Evolutionary conservation across 2,329 filamentous ascomycete genomes (phyloP).

Genomic region (Penicillium sp.): DNA sequence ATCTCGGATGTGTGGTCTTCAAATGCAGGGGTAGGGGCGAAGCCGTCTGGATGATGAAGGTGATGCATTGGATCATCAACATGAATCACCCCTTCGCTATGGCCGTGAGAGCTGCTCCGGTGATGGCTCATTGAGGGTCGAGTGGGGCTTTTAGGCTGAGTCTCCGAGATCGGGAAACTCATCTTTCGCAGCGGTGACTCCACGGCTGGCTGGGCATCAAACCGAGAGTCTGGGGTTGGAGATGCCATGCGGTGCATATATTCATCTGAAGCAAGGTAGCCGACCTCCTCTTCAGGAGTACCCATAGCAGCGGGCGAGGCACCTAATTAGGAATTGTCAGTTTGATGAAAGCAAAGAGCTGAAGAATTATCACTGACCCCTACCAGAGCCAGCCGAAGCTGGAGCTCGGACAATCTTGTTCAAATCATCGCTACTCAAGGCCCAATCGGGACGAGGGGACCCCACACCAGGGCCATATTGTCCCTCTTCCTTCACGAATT

Average conservation of each 20-base stretch:
- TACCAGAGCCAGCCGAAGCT: slow-evolving; percentile 49
- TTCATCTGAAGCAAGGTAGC: slow-evolving; percentile 82
- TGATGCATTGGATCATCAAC: slow-evolving; percentile 64
- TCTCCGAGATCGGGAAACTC: slow-evolving; percentile 51
- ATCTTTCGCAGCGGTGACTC: slow-evolving; percentile 55
- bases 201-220: slow-evolving; percentile 44
- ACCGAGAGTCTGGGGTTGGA: slow-evolving; percentile 50
- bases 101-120: slow-evolving; percentile 14
- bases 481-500: slow-evolving; percentile 69
- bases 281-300: slow-evolving; percentile 87
- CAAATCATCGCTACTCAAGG: slow-evolving; percentile 83
- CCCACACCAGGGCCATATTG: slow-evolving; percentile 60
- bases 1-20: slow-evolving; percentile 49
- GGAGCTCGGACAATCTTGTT: slow-evolving; percentile 84
- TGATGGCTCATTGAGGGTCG: slow-evolving; percentile 9
- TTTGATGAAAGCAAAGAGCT: background rate
- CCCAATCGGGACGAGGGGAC: slow-evolving; percentile 68
- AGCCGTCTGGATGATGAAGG: slow-evolving; percentile 48
- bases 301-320: slow-evolving; percentile 62
- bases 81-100: slow-evolving; percentile 60
- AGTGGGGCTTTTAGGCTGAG: slow-evolving; percentile 29
- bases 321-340: slow-evolving; percentile 38
- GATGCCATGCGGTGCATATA: slow-evolving; percentile 74
- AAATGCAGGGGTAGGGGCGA: slow-evolving; percentile 48
- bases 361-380: slow-evolving; percentile 46